phyloP scores from a whole-genome alignment of 176 grass and related monocot species.

The Triticum monococcum region DNA sequence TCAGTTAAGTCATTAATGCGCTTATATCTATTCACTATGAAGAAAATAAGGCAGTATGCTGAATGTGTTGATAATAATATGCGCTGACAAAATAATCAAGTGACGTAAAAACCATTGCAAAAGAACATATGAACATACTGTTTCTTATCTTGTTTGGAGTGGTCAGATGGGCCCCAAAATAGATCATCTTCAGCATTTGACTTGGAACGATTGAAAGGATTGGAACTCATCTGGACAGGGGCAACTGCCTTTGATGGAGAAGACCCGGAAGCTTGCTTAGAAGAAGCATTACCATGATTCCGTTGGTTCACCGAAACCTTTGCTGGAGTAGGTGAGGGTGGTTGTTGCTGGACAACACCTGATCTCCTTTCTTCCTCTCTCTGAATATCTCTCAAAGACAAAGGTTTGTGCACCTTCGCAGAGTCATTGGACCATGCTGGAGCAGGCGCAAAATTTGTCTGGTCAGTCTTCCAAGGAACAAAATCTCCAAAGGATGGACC shows the following conservation, averaged over 20 bases:
- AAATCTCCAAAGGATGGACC: conserved; percentile 92
- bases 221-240: conserved; percentile 54
- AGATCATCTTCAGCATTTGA: conserved; percentile 88
- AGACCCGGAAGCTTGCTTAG: conserved; percentile 72
- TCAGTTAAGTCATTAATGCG: neutral
- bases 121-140: conserved; percentile 54
- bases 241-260: conserved; percentile 72
- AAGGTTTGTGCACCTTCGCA: conserved; percentile 61
- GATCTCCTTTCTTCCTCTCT: conserved; percentile 78
- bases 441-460: conserved; percentile 46
- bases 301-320: conserved; percentile 48
- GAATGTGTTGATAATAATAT: neutral
- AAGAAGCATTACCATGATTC: conserved; percentile 56
- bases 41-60: neutral
- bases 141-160: conserved; percentile 76
- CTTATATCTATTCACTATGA: neutral
- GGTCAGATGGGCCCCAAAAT: conserved; percentile 89
- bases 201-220: conserved; percentile 56
- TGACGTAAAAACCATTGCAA: conserved; percentile 2
- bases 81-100: neutral
- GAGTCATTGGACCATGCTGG: conserved; percentile 89
- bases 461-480: conserved; percentile 91
- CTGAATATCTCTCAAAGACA: conserved; percentile 88
- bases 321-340: conserved; percentile 36
- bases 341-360: conserved; percentile 47